Evolutionary conservation across 148 eudicot species (phyloP).

Genomic region (Spergularia marina): DNA sequence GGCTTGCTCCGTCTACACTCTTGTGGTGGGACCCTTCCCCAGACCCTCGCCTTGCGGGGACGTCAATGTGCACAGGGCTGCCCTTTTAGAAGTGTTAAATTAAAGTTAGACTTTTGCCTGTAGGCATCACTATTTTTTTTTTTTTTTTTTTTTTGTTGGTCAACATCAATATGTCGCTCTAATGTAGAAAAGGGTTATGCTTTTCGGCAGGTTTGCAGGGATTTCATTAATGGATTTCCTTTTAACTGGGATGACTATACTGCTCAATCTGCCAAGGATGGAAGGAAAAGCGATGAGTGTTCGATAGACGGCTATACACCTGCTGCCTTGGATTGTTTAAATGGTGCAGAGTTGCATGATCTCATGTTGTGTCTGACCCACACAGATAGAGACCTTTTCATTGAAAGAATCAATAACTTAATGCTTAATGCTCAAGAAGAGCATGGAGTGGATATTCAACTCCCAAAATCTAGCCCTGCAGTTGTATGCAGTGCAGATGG

Average conservation of each 20-base stretch:
- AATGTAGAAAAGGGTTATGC: background rate
- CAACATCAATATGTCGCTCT: background rate
- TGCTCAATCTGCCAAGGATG: constrained; percentile 29
- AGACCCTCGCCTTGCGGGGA: no score
- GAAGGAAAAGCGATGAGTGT: constrained; percentile 15
- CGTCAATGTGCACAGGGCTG: no score
- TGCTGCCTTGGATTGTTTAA: constrained; percentile 15
- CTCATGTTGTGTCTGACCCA: constrained; percentile 16
- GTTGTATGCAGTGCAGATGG: background rate
- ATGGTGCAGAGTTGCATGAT: constrained; percentile 34
- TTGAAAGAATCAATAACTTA: constrained; percentile 12
- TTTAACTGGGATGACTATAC: constrained; percentile 51
- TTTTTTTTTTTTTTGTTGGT: background rate
- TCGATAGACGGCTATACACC: constrained; percentile 11
- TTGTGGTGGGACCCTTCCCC: no score
- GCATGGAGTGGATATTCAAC: background rate
- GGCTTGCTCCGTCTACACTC: no score
- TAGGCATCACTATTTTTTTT: background rate
- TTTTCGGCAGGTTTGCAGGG: constrained; percentile 43
- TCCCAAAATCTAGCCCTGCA: background rate
- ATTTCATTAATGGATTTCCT: constrained; percentile 58
- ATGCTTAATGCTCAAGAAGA: background rate
- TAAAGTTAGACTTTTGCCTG: background rate
- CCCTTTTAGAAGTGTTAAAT: no score
- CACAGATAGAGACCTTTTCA: constrained; percentile 21